Conservation (phyloP, 2,329 filamentous ascomycete genomes). For the Fusarium hostae region DNA sequence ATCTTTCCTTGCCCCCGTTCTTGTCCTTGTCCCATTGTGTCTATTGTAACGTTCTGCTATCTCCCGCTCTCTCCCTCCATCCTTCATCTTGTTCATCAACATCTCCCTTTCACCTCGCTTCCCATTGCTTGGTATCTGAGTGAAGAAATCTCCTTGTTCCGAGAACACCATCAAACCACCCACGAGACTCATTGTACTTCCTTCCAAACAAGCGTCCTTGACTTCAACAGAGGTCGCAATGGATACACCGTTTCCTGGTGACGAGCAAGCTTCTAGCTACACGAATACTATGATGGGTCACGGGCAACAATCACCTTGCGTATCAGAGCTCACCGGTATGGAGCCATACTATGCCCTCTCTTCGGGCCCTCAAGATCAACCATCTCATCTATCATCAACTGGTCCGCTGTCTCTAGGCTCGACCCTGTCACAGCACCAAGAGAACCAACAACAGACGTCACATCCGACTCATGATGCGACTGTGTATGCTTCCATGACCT, state of each 20-base stretch:
- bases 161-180: slow-evolving; percentile 30
- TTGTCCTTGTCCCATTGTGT: slow-evolving; percentile 43
- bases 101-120: slow-evolving; percentile 25
- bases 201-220: slow-evolving; percentile 23
- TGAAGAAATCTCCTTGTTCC: slow-evolving; percentile 30
- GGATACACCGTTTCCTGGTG: slow-evolving; percentile 46
- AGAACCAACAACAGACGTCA: slow-evolving; percentile 25
- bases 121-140: slow-evolving; percentile 31
- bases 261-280: slow-evolving; percentile 48
- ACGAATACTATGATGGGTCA: slow-evolving; percentile 44
- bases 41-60: slow-evolving; percentile 44
- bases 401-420: slow-evolving; percentile 35
- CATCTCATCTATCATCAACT: slow-evolving; percentile 39
- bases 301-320: slow-evolving; percentile 45
- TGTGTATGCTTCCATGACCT: slow-evolving; percentile 38
- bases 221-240: slow-evolving; percentile 36
- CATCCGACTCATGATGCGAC: slow-evolving; percentile 30
- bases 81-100: slow-evolving; percentile 28
- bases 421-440: slow-evolving; percentile 35
- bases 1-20: slow-evolving; percentile 35
- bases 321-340: slow-evolving; percentile 43
- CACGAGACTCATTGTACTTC: slow-evolving; percentile 41
- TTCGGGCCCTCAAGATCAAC: slow-evolving; percentile 35
- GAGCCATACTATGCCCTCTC: slow-evolving; percentile 41
- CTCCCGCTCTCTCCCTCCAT: slow-evolving; percentile 24